Percentiles rank a stretch among this genome's conserved stretches.
Evolutionary conservation across 164 flowering plant species (phyloP).

Genomic region (Piper longum): DNA sequence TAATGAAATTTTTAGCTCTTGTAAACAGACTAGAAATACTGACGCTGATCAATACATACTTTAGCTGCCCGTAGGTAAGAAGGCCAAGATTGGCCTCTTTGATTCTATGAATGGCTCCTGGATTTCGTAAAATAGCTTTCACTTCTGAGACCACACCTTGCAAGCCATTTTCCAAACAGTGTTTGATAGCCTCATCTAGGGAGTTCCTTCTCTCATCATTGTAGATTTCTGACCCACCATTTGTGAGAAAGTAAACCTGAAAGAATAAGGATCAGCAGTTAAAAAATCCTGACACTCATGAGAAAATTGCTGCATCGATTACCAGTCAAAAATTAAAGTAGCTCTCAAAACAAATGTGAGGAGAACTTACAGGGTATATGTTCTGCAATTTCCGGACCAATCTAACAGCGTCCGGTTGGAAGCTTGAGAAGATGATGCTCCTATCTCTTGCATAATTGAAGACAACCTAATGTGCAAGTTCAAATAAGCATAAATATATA

Average conservation of each 20-base stretch:
- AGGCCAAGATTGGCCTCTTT: slow-evolving; percentile 67
- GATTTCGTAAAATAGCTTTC: slow-evolving; percentile 40
- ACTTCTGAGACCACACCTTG: slow-evolving; percentile 89
- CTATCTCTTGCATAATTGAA: slow-evolving; percentile 45
- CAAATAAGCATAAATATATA: not conserved
- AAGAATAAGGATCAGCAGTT: no score
- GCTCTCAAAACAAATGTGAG: not conserved
- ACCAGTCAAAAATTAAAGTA: not conserved
- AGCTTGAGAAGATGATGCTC: slow-evolving; percentile 69
- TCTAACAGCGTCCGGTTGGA: slow-evolving; percentile 82
- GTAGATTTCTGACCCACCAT: slow-evolving; percentile 67
- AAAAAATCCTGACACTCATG: not conserved
- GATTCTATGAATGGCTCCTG: slow-evolving; percentile 51
- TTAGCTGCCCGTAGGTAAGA: slow-evolving; percentile 69
- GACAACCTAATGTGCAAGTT: slow-evolving; percentile 33
- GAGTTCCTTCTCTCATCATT: slow-evolving; percentile 73
- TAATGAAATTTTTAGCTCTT: not conserved
- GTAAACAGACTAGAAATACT: not conserved
- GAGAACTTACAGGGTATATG: slow-evolving; percentile 49
- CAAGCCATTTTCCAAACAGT: slow-evolving; percentile 53
- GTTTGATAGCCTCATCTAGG: slow-evolving; percentile 68
- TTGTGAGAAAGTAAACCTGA: slow-evolving; percentile 79
- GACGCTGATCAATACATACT: slow-evolving; percentile 31
- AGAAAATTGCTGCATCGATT: no score
- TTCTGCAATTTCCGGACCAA: slow-evolving; percentile 54